phyloP scores from a whole-genome alignment of 495 filamentous ascomycete genomes.

The Trichoderma orchidacearum region DNA sequence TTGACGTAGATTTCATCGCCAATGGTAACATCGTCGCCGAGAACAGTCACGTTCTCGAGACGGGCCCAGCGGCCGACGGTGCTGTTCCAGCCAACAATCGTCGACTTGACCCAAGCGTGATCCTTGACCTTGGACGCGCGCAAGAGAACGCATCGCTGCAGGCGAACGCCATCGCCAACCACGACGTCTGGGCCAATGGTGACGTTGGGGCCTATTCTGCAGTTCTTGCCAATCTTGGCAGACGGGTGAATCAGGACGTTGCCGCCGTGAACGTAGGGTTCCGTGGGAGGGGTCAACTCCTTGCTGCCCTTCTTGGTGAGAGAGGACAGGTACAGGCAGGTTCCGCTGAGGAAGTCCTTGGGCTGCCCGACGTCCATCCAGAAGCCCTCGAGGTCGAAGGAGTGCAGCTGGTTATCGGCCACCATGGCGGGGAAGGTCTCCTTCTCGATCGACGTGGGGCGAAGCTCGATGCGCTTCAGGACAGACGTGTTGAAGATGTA shows the following conservation, averaged over 20 bases:
- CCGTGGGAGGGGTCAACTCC: constrained; percentile 58
- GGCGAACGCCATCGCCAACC: constrained; percentile 84
- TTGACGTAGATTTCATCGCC: constrained; percentile 99
- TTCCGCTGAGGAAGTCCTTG: constrained; percentile 95
- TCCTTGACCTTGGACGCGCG: constrained; percentile 91
- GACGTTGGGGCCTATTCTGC: constrained; percentile 95
- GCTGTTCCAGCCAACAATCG: constrained; percentile 99
- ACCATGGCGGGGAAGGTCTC: constrained; percentile 97
- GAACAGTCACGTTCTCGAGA: constrained; percentile 91
- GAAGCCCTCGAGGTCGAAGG: constrained; percentile 95
- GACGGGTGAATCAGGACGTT: constrained; percentile 95
- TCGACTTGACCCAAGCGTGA: constrained; percentile 98
- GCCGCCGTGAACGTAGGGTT: constrained; percentile 81
- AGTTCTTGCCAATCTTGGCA: constrained; percentile 96
- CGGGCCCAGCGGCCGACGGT: constrained; percentile 90
- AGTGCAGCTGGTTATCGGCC: constrained; percentile 85
- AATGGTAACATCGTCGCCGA: constrained; percentile 98
- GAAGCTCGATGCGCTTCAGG: constrained; percentile 82
- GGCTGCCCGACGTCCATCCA: constrained; percentile 99
- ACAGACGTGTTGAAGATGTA: constrained; percentile 97
- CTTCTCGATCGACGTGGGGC: constrained; percentile 98
- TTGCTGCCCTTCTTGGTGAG: constrained; percentile 87
- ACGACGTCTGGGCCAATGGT: constrained; percentile 93
- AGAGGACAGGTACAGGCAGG: constrained; percentile 90
- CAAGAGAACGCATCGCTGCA: constrained; percentile 89